These are phyloP conservation scores for Mrakia gelida DNA, from an alignment of 768 basidiomycete genomes.

Conservation along the genomic window DNA sequence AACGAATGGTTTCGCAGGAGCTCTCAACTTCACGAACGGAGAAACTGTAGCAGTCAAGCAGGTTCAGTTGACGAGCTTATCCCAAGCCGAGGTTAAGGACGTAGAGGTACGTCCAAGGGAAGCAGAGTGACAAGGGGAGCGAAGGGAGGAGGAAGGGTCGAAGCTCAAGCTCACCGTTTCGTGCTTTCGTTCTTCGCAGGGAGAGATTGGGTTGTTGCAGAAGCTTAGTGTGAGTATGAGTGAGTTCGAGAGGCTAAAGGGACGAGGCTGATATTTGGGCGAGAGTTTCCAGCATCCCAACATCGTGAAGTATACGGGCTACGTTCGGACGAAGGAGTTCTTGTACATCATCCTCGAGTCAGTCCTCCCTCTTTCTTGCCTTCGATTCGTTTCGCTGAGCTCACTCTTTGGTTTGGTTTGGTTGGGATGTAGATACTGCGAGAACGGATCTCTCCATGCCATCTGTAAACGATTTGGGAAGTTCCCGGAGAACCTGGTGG, in stretches of 20 bases:
- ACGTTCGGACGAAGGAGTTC: conserved; percentile 88
- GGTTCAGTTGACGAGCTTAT: conserved; percentile 88
- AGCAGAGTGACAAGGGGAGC: background rate
- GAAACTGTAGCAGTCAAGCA: conserved; percentile 99
- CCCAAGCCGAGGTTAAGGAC: conserved; percentile 86
- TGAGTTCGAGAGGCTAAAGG: background rate
- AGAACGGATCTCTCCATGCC: conserved; percentile 93
- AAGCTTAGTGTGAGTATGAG: conserved; percentile 71
- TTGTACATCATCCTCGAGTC: conserved; percentile 96
- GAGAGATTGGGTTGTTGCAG: conserved; percentile 95
- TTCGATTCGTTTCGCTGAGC: background rate
- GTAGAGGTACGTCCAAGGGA: conserved; percentile 68
- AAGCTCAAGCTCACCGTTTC: background rate
- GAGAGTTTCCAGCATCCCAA: conserved; percentile 95
- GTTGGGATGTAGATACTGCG: conserved; percentile 67
- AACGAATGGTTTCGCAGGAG: conserved; percentile 17
- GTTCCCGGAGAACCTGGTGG: conserved; percentile 94
- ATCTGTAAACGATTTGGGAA: conserved; percentile 97
- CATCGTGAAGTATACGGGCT: conserved; percentile 99
- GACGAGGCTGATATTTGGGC: background rate
- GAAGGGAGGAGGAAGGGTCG: too few relatives aligned
- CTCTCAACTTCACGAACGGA: conserved; percentile 86
- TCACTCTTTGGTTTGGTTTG: background rate
- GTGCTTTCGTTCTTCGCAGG: conserved; percentile 51
- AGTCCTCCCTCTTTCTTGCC: conserved; percentile 39